Percentiles rank a stretch among this genome's conserved stretches.
Conservation (phyloP, 2,329 filamentous ascomycete genomes). For the Dryadomyces quercus-mongolicae region DNA sequence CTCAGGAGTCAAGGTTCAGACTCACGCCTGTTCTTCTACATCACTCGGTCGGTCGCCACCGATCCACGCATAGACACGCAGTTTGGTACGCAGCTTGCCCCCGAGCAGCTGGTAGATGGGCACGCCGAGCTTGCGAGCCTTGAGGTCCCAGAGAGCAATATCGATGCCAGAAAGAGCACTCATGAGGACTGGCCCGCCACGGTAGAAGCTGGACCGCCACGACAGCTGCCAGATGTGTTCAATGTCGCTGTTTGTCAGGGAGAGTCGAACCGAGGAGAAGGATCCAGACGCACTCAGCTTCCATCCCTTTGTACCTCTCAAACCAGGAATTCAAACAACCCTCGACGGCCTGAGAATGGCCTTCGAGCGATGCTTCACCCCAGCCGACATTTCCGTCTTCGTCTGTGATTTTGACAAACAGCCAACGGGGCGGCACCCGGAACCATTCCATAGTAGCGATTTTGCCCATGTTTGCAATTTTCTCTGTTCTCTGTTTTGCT, state of each 20-base stretch:
- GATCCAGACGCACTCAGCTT: slow-evolving; percentile 46
- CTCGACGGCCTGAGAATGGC: slow-evolving; percentile 53
- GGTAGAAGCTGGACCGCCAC: slow-evolving; percentile 55
- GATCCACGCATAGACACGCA: slow-evolving; percentile 59
- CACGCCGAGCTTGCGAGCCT: slow-evolving; percentile 30
- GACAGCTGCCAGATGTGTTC: slow-evolving; percentile 59
- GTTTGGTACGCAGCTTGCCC: slow-evolving; percentile 50
- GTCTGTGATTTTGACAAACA: slow-evolving; percentile 57
- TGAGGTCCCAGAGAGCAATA: slow-evolving; percentile 60
- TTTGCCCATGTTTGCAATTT: slow-evolving; percentile 13
- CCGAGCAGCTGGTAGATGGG: slow-evolving; percentile 56
- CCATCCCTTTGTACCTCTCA: slow-evolving; percentile 43
- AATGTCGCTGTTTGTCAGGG: slow-evolving; percentile 39
- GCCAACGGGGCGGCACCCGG: slow-evolving; percentile 53
- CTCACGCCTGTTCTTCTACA: slow-evolving; percentile 43
- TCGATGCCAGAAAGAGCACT: slow-evolving; percentile 59
- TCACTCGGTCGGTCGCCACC: slow-evolving; percentile 53
- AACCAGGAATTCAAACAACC: slow-evolving; percentile 50
- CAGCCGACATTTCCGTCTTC: slow-evolving; percentile 46
- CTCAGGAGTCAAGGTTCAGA: too few species aligned
- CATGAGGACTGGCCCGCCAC: slow-evolving; percentile 61
- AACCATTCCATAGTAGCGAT: slow-evolving; percentile 55
- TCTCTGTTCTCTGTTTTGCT: too few species aligned
- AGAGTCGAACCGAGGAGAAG: too few species aligned
- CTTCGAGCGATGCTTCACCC: slow-evolving; percentile 56